Conservation (phyloP, 345 rosid genomes). For the Eucalyptus pumila region DNA sequence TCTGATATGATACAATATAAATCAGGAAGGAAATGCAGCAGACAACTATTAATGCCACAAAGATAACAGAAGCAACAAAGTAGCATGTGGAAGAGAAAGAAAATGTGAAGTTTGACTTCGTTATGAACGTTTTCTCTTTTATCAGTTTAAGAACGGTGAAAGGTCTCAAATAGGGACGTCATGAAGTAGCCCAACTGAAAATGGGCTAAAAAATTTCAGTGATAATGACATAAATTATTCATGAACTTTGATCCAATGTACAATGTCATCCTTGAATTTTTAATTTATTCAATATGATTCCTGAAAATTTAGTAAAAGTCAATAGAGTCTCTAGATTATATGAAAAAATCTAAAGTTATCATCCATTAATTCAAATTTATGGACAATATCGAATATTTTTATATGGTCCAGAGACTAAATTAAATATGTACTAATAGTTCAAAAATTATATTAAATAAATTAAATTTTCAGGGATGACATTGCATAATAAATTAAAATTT, state of each 20-base stretch:
- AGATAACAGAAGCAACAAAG: neutral
- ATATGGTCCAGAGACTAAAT: accelerated
- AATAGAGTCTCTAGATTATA: too few relatives aligned
- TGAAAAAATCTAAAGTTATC: too few relatives aligned
- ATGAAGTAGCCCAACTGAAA: too few relatives aligned
- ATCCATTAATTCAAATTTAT: accelerated
- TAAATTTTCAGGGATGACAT: accelerated
- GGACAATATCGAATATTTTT: accelerated
- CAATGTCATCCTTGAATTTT: accelerated
- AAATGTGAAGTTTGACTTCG: neutral
- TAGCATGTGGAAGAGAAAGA: neutral
- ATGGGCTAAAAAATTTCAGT: neutral
- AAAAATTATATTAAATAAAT: accelerated
- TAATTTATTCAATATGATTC: accelerated
- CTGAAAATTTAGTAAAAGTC: too few relatives aligned
- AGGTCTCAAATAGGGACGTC: too few relatives aligned
- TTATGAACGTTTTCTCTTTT: neutral
- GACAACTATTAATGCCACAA: neutral
- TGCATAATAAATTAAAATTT: accelerated
- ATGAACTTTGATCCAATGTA: accelerated
- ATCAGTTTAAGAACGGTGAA: neutral
- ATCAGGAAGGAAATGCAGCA: neutral
- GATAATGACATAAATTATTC: accelerated
- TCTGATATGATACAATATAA: accelerated
- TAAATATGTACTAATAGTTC: too few relatives aligned